Evolutionary conservation across 2,329 filamentous ascomycete genomes (phyloP).

Genomic region (Pseudocercospora eumusae): DNA sequence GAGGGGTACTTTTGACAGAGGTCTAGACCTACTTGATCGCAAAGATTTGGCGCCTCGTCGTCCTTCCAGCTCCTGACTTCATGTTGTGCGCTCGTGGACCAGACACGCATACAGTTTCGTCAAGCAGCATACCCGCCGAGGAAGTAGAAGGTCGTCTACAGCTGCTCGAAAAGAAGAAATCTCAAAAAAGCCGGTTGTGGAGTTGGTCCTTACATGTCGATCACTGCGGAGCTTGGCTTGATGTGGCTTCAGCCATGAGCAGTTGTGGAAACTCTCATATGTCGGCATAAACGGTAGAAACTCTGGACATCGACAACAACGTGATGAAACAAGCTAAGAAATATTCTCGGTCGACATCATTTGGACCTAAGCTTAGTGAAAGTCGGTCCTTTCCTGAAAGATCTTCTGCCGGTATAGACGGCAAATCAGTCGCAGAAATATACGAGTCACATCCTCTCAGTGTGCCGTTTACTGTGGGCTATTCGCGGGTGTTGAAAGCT

Average conservation of each 20-base stretch:
- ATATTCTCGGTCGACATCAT: too few species aligned
- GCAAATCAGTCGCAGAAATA: background rate
- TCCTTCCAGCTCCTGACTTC: background rate
- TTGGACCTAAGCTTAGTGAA: background rate
- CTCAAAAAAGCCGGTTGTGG: background rate
- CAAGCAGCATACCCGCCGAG: background rate
- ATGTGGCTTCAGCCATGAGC: slow-evolving; percentile 1
- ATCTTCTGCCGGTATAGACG: background rate
- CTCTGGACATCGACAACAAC: background rate
- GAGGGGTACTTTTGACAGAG: background rate
- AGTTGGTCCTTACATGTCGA: background rate
- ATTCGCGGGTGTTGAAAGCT: too few species aligned
- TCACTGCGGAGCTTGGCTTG: slow-evolving; percentile 1
- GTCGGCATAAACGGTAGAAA: background rate
- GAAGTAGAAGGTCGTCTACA: background rate
- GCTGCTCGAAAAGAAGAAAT: background rate
- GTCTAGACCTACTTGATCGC: background rate
- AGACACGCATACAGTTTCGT: background rate
- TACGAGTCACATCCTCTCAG: background rate
- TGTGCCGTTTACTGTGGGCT: too few species aligned
- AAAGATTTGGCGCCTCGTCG: too few species aligned
- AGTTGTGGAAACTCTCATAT: background rate
- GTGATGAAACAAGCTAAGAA: too few species aligned
- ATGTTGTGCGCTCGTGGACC: background rate
- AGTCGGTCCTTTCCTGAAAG: background rate